A percentile compares a stretch with the other conserved stretches of the same genome.
phyloP scores from a whole-genome alignment of 164 flowering plant genomes.

The Kalanchoe fedtschenkoi region DNA sequence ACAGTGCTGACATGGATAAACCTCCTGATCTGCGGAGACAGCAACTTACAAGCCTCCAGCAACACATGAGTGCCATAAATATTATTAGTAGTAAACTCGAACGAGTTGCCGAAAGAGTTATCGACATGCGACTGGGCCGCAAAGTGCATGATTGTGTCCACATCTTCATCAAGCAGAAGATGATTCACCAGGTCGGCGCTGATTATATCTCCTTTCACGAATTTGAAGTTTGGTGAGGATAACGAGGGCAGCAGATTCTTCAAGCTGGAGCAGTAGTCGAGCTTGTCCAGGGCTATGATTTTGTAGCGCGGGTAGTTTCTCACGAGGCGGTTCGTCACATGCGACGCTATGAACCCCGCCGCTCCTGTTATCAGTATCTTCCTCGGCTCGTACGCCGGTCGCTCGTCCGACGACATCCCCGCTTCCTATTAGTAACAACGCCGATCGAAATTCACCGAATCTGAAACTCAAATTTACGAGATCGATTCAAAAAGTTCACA shows the following conservation, averaged over 20 bases:
- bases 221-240: slow-evolving; percentile 3
- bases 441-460: too few relatives aligned
- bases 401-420: too few relatives aligned
- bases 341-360: too few relatives aligned
- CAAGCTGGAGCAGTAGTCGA: slow-evolving; percentile 6
- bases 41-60: too few relatives aligned
- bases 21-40: slow-evolving; percentile 5
- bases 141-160: slow-evolving; percentile 6
- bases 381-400: too few relatives aligned
- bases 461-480: too few relatives aligned
- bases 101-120: slow-evolving; percentile 4
- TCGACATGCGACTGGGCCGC: slow-evolving; percentile 7
- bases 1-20: slow-evolving; percentile 6
- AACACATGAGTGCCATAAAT: slow-evolving; percentile 5
- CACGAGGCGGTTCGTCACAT: slow-evolving; percentile 2
- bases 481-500: too few relatives aligned
- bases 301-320: slow-evolving; percentile 2
- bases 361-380: too few relatives aligned
- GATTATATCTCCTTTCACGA: slow-evolving; percentile 5
- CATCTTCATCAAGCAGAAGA: not conserved
- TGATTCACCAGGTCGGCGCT: slow-evolving; percentile 3
- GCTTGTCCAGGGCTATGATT: slow-evolving; percentile 6
- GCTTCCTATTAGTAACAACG: too few relatives aligned
- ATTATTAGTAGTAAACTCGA: slow-evolving; percentile 3
- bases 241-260: not conserved